A percentile compares a stretch with the other conserved stretches of the same genome.
These are phyloP conservation scores for Asterophora lycoperdoides DNA, from an alignment of 768 basidiomycete genomes.

Conservation along the genomic window DNA sequence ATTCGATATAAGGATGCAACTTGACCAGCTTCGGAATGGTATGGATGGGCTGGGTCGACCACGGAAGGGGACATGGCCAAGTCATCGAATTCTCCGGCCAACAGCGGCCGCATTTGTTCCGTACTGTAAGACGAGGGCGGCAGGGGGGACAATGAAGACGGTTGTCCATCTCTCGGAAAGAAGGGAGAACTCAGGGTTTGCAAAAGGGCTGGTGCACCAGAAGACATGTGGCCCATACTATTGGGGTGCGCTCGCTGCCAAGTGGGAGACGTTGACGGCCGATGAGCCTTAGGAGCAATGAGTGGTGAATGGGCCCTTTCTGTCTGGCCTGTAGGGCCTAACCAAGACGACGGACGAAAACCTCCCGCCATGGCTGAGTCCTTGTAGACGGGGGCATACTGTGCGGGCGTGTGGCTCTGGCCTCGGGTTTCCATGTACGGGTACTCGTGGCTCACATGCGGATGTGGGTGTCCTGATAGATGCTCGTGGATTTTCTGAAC, in stretches of 20 bases:
- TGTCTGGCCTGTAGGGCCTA: slow-evolving; percentile 8
- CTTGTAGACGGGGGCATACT: slow-evolving; percentile 6
- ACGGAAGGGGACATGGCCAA: slow-evolving; percentile 24
- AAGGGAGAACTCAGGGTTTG: slow-evolving; percentile 57
- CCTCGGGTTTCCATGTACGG: slow-evolving; percentile 8
- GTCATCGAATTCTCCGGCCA: slow-evolving; percentile 17
- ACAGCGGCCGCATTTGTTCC: slow-evolving; percentile 24
- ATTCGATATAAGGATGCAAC: slow-evolving; percentile 19
- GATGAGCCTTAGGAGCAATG: slow-evolving; percentile 3
- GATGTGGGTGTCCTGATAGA: background rate
- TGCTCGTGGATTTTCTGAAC: slow-evolving; percentile 5
- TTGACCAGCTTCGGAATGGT: slow-evolving; percentile 13
- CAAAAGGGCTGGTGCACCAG: slow-evolving; percentile 28
- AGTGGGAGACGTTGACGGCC: slow-evolving; percentile 1
- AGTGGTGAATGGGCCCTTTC: slow-evolving; percentile 3
- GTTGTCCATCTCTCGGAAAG: slow-evolving; percentile 40
- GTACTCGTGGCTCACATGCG: background rate
- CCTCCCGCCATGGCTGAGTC: background rate
- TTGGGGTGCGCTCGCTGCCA: slow-evolving; percentile 12
- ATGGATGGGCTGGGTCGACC: slow-evolving; percentile 24
- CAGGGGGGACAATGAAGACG: slow-evolving; percentile 25
- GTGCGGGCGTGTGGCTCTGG: slow-evolving; percentile 8
- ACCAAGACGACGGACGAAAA: slow-evolving; percentile 12
- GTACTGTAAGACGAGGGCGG: slow-evolving; percentile 22
- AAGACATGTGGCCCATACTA: slow-evolving; percentile 18